A percentile compares a stretch with the other conserved stretches of the same genome.
phyloP scores from a whole-genome alignment of 805 yeast species.

The Suhomyces pyralidae region DNA sequence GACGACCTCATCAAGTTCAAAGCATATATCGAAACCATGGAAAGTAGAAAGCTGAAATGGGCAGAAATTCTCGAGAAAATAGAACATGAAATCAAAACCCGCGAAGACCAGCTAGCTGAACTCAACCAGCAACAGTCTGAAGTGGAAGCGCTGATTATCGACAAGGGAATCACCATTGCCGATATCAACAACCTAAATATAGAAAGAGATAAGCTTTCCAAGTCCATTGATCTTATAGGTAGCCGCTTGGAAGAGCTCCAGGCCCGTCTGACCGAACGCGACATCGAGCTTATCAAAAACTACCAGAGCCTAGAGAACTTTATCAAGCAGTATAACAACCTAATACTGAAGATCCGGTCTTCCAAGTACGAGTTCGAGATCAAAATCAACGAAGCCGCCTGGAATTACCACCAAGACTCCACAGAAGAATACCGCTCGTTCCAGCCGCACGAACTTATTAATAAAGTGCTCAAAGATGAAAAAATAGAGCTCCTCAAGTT shows the following conservation, averaged over 20 bases:
- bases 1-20: constrained; percentile 68
- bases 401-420: not conserved
- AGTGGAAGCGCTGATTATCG: constrained; percentile 40
- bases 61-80: constrained; percentile 54
- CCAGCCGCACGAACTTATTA: constrained; percentile 37
- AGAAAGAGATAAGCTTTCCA: constrained; percentile 59
- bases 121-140: constrained; percentile 41
- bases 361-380: constrained; percentile 40
- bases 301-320: constrained; percentile 51
- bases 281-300: constrained; percentile 46
- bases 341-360: constrained; percentile 48
- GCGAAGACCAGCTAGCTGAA: constrained; percentile 40
- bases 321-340: constrained; percentile 55
- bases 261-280: constrained; percentile 47
- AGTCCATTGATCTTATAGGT: constrained; percentile 45
- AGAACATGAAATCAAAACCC: constrained; percentile 47
- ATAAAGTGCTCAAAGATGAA: constrained; percentile 45
- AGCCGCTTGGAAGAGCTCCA: constrained; percentile 46
- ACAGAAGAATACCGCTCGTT: constrained; percentile 9
- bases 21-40: constrained; percentile 68
- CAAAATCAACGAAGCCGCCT: constrained; percentile 19
- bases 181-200: constrained; percentile 61
- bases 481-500: constrained; percentile 33
- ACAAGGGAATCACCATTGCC: constrained; percentile 58
- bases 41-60: constrained; percentile 66